Conservation (phyloP, 441 rosid genomes). For the Omphalea diandra region DNA sequence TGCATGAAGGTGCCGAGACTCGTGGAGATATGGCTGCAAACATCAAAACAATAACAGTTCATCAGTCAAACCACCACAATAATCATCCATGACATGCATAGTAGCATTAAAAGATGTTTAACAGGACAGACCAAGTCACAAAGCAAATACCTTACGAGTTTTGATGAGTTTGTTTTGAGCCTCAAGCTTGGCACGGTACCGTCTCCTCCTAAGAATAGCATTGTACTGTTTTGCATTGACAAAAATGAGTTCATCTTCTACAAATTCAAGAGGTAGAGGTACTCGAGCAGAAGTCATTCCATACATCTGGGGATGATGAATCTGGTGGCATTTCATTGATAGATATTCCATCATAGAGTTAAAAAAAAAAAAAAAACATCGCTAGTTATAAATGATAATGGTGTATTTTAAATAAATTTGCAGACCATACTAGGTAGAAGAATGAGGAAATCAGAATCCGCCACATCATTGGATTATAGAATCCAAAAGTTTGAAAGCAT, state of each 20-base stretch:
- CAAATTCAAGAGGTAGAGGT: constrained; percentile 58
- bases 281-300: constrained; percentile 59
- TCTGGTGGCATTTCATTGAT: constrained; percentile 37
- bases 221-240: constrained; percentile 85
- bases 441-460: constrained; percentile 17
- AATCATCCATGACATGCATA: neutral
- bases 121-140: constrained; percentile 9
- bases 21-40: constrained; percentile 77
- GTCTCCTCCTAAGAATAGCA: constrained; percentile 82
- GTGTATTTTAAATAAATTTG: constrained; percentile 16
- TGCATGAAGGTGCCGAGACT: constrained; percentile 86
- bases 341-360: constrained; percentile 25
- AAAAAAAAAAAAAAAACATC: constrained; percentile 23
- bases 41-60: neutral
- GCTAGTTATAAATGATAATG: constrained; percentile 6
- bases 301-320: constrained; percentile 51
- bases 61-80: neutral
- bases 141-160: constrained; percentile 54
- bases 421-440: constrained; percentile 12
- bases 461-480: constrained; percentile 6
- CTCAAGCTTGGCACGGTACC: constrained; percentile 80
- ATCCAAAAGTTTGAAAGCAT: constrained; percentile 18
- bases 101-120: neutral
- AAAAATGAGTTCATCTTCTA: constrained; percentile 57
- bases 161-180: constrained; percentile 69